Base-by-base conservation (phyloP, 768 basidiomycete species). In the Daedaleopsis sinensis region DNA sequence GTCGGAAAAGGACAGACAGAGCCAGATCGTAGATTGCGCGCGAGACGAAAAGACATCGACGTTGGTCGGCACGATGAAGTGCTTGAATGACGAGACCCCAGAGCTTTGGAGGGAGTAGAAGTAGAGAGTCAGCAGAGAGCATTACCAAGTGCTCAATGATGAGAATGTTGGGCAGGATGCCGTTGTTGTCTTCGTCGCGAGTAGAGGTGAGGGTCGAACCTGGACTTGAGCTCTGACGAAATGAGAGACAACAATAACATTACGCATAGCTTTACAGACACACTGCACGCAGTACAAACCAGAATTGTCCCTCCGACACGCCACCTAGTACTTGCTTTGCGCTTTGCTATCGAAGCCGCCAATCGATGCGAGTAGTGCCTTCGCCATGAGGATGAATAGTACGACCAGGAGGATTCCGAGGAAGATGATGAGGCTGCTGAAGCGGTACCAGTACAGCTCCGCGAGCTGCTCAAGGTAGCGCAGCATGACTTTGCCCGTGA, bases 401-500 rank as follows among this genome's bases (percentile, higher is more conserved):
- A 57, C 51, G 37, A 70, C 48, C 50, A 68, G 13, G 24, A 64
- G 50, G 39, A 67, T 23, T 32, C 58, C 47, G 44, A 24, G 56
- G 52, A 70, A 58, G 51, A 70, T 61, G 57, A 72, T 35, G 49
- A 67, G 53, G 5, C 37, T 55, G 57, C 63, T 63, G 67, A 65
- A 69, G 51, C 63, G 59, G 62, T 65, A 72, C 71, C 69, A 72
- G 63, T 70, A 72, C 59, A 71, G 63, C 62, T 71, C 70, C 19
- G 57, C 67, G 38, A 71, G 67, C 64, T 72, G 71, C 62, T 68
- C 67, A 43, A 72, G 66, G 52, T 72, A 72, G 58, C 65, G 66
- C 27, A 70, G 35, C 66, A 72, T 72, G 51, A 72, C 71, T 59
- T 72, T 72, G 59, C 71, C 66, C 6, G 66, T 68, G n/a, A 72